Conservation (phyloP, 768 basidiomycete genomes). For the Termitomyces sp. region DNA sequence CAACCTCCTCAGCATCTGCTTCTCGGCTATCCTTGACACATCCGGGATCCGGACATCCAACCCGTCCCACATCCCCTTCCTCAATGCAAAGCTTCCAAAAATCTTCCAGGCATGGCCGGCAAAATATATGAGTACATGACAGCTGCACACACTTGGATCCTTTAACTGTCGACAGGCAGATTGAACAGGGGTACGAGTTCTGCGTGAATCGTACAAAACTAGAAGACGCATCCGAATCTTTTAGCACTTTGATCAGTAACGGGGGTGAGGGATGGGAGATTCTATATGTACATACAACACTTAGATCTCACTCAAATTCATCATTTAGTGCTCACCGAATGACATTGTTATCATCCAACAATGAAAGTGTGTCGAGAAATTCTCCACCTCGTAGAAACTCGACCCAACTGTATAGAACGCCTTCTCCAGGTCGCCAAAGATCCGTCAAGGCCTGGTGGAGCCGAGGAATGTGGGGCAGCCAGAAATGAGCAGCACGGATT, state of each 20-base stretch:
- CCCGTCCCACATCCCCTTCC: conserved; percentile 73
- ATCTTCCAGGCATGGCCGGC: conserved; percentile 71
- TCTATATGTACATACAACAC: conserved; percentile 32
- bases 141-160: conserved; percentile 74
- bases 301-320: conserved; percentile 4
- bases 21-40: conserved; percentile 68
- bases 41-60: conserved; percentile 76
- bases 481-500: conserved; percentile 53
- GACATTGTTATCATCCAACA: conserved; percentile 28
- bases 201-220: conserved; percentile 54
- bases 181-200: conserved; percentile 66
- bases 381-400: conserved; percentile 68
- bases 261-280: conserved; percentile 57
- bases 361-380: conserved; percentile 47
- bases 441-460: conserved; percentile 40
- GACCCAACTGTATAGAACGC: conserved; percentile 66
- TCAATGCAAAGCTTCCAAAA: conserved; percentile 81
- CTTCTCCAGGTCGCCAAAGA: conserved; percentile 61
- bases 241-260: conserved; percentile 45
- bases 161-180: conserved; percentile 73
- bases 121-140: conserved; percentile 77
- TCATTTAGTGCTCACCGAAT: conserved; percentile 33
- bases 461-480: conserved; percentile 43
- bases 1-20: conserved; percentile 69
- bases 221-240: conserved; percentile 43